Evolutionary conservation across 257 asterid genomes (phyloP), one percentile per base, ranked within the genome.

Genomic region (Gentiana macrophylla): DNA sequence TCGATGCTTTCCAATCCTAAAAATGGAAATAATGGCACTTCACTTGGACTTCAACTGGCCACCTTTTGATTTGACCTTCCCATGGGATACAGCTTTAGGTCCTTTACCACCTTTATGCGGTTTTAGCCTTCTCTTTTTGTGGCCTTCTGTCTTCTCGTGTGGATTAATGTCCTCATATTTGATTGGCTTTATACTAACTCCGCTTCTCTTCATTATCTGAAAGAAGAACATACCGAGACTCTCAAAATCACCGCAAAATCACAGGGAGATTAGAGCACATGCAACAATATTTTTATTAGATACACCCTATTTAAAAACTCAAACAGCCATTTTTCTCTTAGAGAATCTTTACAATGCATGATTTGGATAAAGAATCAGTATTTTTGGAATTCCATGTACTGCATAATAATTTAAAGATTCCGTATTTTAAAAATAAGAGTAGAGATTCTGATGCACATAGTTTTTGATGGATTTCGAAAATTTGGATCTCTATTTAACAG

Each of bases 141-240:
- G 67, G 52, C 58, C 65, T 55, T 68, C 83, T 13, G 60, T 69
- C 76, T 71, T 79, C 46, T 79, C 88, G 8, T 71, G 80, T 56
- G 75, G 66, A 54, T 80, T 64, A 37, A 77, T 63, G 56, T 89
- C 95, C 77, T 80, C 73, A 60, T 62, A 80, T 69, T 71, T 56
- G 52, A 89, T 80, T 5, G 97, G 97, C 70, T 80, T 81, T 74
- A 89, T 84, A 53, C 74, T 86, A 32, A 76, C 57, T 59, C 97
- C 97, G 37, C 93, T 53, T 57, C 64, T 81, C 92, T 80, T 89
- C 57, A 84, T 83, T 80, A 89, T 94, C 97, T 89, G 83, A 60
- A 36, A 62, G 56, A 6, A 64, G 4, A 10, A 32, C 24, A 24
- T 24, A 24, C 24, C 1, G 24, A 24, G 24, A 24, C 24, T 24